These are phyloP conservation scores for Lactarius indigo DNA, from an alignment of 768 basidiomycete species.

Conservation along the genomic window DNA sequence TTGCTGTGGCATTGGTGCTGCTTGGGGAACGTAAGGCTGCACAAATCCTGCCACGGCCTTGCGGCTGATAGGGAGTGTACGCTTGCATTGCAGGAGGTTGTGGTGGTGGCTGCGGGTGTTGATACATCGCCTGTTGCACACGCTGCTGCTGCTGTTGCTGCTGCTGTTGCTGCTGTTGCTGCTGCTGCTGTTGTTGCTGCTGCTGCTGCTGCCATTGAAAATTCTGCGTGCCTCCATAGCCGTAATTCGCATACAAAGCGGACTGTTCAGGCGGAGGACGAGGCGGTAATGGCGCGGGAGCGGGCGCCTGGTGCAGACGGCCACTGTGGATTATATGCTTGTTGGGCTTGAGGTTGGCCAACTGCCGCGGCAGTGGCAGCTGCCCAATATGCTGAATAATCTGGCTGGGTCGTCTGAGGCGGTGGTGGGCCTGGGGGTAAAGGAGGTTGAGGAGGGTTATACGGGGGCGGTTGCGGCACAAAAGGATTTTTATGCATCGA, in stretches of 20 bases:
- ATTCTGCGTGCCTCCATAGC: conserved; percentile 69
- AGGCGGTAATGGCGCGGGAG: conserved; percentile 39
- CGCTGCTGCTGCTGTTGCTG: conserved; percentile 60
- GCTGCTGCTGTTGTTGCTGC: conserved; percentile 32
- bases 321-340: conserved; percentile 67
- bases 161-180: conserved; percentile 54
- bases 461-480: conserved; percentile 56
- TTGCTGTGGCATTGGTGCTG: conserved; percentile 49
- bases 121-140: conserved; percentile 48
- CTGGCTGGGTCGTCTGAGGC: conserved; percentile 59
- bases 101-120: conserved; percentile 48
- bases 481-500: conserved; percentile 86
- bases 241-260: conserved; percentile 87
- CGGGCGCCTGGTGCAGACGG: conserved; percentile 49
- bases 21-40: conserved; percentile 65
- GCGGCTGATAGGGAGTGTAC: conserved; percentile 76
- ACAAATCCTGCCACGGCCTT: conserved; percentile 53
- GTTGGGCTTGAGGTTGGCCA: conserved; percentile 47
- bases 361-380: conserved; percentile 51
- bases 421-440: conserved; percentile 79
- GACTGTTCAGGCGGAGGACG: conserved; percentile 75
- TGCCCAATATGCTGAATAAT: conserved; percentile 79
- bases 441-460: conserved; percentile 70
- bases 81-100: conserved; percentile 56
- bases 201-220: conserved; percentile 63